Base-by-base conservation (phyloP, 169 alveolate species). In the Plasmodium fragile region DNA sequence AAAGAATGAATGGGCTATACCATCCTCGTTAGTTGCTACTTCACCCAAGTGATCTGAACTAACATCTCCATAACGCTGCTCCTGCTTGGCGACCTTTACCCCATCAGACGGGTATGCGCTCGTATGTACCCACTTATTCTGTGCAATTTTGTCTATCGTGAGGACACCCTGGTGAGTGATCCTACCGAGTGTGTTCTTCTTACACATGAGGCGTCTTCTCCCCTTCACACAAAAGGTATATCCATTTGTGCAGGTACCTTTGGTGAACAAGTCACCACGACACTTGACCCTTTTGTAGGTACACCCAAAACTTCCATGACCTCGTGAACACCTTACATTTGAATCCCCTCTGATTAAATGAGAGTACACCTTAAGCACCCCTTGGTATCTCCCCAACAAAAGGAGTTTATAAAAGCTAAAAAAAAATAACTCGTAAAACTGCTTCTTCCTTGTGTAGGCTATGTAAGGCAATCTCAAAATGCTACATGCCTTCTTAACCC, bases 401-500 rank as follows among this genome's bases (percentile, higher is more conserved):
- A 75, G 30, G n/a, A 77, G 30, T 75, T 77, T 77, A 65, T 52
- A 87, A 53, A 87, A 77, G 13, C 71, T 69, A 11, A 87, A 87
- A 55, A 87, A 53, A 5, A 65, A 77, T 1, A 87, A 13, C 0
- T 55, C 49, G 34, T 18, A 45, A 72, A 32, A 72, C 10, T 34
- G 49, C 7, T 53, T n/a, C 69, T 87, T 59, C 32, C 30, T 87
- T 65, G 16, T 87, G 77, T 87, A 87, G 45, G 39, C 32, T 28
- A 87, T 8, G 81, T 77, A 87, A 55, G 93, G 93, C 16, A 78
- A 25, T 59, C 25, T 87, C 49, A 87, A 77, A n/a, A 87, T 55
- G 69, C 69, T 87, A n/a, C 89, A 30, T 22, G 93, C 53, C n/a
- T 11, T 87, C n/a, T n/a, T 28, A 53, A 55, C 32, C 28, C 45